Conservation (phyloP, 75 land plant species). For the Chamaecyparis obtusa region DNA sequence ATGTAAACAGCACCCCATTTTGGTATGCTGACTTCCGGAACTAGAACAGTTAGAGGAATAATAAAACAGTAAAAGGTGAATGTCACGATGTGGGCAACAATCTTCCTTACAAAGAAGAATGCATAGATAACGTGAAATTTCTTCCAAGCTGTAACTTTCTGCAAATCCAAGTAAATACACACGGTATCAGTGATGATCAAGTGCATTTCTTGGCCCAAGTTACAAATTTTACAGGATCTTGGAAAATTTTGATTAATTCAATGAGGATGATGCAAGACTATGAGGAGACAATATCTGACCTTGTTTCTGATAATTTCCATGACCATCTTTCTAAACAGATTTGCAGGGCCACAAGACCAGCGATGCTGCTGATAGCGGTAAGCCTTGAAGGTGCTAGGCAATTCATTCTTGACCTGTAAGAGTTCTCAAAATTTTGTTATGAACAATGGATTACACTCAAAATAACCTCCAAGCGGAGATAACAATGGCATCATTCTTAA, state of each 20-base stretch:
- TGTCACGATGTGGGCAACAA: conserved; percentile 73
- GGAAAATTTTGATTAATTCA: background rate
- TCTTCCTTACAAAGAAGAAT: conserved; percentile 83
- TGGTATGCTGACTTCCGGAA: conserved; percentile 67
- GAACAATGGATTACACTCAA: background rate
- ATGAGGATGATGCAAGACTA: background rate
- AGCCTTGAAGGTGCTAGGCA: conserved; percentile 82
- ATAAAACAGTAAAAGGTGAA: conserved; percentile 79
- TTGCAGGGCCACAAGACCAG: conserved; percentile 89
- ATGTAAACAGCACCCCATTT: conserved; percentile 53
- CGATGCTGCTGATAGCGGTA: conserved; percentile 72
- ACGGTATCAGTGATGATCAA: background rate
- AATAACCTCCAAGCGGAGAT: background rate
- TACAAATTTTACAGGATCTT: background rate
- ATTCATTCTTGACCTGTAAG: conserved; percentile 65
- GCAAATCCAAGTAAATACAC: conserved; percentile 16
- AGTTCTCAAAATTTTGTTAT: too few relatives aligned
- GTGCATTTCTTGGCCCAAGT: background rate
- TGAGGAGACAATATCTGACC: background rate
- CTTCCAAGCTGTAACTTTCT: conserved; percentile 66
- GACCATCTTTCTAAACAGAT: conserved; percentile 61
- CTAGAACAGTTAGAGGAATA: conserved; percentile 47
- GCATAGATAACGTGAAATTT: conserved; percentile 60
- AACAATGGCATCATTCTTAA: background rate
- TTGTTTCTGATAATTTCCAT: conserved; percentile 32